Conservation (phyloP, 164 flowering plant species). For the Amborella trichopoda region DNA sequence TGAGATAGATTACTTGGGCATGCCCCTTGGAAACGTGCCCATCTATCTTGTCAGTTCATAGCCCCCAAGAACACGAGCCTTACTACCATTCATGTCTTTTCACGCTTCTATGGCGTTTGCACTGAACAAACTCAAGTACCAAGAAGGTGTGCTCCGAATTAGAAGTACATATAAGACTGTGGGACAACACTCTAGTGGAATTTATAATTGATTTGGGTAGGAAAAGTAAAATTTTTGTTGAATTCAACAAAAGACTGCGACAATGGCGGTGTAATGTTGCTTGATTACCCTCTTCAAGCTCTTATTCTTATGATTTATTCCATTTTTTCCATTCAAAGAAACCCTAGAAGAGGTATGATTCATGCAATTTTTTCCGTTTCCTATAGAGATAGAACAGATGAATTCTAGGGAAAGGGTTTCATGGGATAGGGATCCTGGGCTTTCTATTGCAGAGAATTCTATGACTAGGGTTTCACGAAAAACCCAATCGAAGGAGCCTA, state of each 20-base stretch:
- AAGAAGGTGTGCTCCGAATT: constrained; percentile 83
- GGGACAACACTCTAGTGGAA: constrained; percentile 76
- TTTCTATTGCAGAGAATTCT: constrained; percentile 43
- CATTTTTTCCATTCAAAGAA: constrained; percentile 41
- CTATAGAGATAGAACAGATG: no score
- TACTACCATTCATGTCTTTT: no score
- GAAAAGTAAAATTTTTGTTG: constrained; percentile 39
- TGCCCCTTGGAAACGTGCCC: no score
- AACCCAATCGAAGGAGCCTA: constrained; percentile 53
- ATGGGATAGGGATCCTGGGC: no score
- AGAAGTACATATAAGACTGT: constrained; percentile 61
- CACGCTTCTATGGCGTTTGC: no score
- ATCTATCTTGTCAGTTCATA: no score
- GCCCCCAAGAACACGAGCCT: no score
- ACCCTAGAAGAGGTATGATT: constrained; percentile 9
- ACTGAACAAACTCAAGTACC: constrained; percentile 60
- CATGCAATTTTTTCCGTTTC: no score
- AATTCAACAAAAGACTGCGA: constrained; percentile 63
- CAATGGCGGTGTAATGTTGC: constrained; percentile 69
- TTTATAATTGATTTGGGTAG: constrained; percentile 70
- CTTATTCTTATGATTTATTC: constrained; percentile 70
- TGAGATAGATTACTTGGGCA: no score
- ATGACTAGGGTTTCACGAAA: no score
- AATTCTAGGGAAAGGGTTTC: no score
- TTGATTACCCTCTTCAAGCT: constrained; percentile 78